Conservation (phyloP, 2,329 filamentous ascomycete genomes). For the Meredithiella fracta region DNA sequence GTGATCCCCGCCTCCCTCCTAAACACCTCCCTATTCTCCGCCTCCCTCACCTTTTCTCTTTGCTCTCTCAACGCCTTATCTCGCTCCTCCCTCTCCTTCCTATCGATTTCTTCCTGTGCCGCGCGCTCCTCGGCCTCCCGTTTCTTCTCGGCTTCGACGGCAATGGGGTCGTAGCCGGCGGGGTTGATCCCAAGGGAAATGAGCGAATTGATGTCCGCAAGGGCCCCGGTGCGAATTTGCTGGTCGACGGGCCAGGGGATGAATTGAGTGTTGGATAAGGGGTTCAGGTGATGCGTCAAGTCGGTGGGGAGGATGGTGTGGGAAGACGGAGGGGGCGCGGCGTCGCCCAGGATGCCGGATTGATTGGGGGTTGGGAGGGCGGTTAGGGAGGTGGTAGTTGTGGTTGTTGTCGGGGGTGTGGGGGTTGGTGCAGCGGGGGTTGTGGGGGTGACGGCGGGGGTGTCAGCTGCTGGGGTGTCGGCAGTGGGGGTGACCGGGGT, state of each 20-base stretch:
- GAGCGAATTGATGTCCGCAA: slow-evolving; percentile 48
- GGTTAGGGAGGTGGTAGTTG: too few relatives aligned
- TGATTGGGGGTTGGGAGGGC: slow-evolving; percentile 15
- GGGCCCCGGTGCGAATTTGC: slow-evolving; percentile 49
- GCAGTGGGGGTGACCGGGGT: slow-evolving; percentile 18
- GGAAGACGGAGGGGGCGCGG: slow-evolving; percentile 17
- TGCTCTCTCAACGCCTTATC: slow-evolving; percentile 27
- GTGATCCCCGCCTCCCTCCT: slow-evolving; percentile 23
- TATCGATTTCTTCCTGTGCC: slow-evolving; percentile 31
- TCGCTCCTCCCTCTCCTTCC: slow-evolving; percentile 29
- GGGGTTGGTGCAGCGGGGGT: slow-evolving; percentile 4
- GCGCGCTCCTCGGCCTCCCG: slow-evolving; percentile 34
- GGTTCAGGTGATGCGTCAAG: slow-evolving; percentile 36
- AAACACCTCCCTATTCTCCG: slow-evolving; percentile 27
- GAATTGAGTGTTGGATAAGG: slow-evolving; percentile 42
- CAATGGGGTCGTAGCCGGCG: slow-evolving; percentile 39
- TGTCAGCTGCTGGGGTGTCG: slow-evolving; percentile 22
- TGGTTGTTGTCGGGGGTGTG: too few relatives aligned
- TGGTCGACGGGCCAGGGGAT: slow-evolving; percentile 62
- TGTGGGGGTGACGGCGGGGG: slow-evolving; percentile 19
- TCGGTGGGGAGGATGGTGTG: slow-evolving; percentile 32
- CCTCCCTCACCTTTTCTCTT: slow-evolving; percentile 24
- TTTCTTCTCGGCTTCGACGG: slow-evolving; percentile 34
- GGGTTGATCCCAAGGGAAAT: slow-evolving; percentile 46
- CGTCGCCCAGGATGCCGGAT: slow-evolving; percentile 17